These are phyloP conservation scores for Barnettozyma populi DNA, from an alignment of 805 yeast species.

Conservation along the genomic window DNA sequence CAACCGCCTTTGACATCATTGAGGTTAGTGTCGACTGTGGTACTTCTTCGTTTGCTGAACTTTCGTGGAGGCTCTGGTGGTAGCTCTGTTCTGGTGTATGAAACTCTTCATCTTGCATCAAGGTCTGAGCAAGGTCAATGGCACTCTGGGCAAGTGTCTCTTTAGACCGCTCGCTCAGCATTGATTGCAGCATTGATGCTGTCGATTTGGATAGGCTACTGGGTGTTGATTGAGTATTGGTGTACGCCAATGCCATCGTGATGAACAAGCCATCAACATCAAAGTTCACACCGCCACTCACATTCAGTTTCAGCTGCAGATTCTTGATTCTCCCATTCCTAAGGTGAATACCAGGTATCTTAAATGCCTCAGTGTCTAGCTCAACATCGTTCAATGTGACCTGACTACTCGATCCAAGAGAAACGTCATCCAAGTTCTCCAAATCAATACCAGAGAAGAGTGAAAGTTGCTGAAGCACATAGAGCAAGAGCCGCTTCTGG, in stretches of 20 bases:
- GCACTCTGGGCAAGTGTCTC: constrained; percentile 68
- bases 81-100: constrained; percentile 13
- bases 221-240: not conserved
- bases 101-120: constrained; percentile 27
- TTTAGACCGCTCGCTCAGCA: constrained; percentile 26
- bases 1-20: constrained; percentile 60
- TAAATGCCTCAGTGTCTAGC: constrained; percentile 65
- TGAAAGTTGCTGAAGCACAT: constrained; percentile 74
- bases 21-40: constrained; percentile 40
- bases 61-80: constrained; percentile 17
- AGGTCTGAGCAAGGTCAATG: constrained; percentile 59
- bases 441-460: constrained; percentile 78
- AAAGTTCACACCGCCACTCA: constrained; percentile 66
- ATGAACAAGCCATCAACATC: constrained; percentile 51
- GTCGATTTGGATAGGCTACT: constrained; percentile 1
- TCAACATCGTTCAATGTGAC: constrained; percentile 55
- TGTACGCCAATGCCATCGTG: constrained; percentile 33
- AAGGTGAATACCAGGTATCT: constrained; percentile 57
- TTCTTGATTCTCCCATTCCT: constrained; percentile 55
- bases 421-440: constrained; percentile 67
- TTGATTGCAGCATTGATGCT: constrained; percentile 13
- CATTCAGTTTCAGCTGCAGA: constrained; percentile 53
- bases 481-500: constrained; percentile 74
- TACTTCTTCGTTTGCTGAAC: constrained; percentile 10
- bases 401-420: constrained; percentile 53